Evolutionary conservation across 2,329 filamentous ascomycete genomes (phyloP).

Genomic region (Beauveria sp.): DNA sequence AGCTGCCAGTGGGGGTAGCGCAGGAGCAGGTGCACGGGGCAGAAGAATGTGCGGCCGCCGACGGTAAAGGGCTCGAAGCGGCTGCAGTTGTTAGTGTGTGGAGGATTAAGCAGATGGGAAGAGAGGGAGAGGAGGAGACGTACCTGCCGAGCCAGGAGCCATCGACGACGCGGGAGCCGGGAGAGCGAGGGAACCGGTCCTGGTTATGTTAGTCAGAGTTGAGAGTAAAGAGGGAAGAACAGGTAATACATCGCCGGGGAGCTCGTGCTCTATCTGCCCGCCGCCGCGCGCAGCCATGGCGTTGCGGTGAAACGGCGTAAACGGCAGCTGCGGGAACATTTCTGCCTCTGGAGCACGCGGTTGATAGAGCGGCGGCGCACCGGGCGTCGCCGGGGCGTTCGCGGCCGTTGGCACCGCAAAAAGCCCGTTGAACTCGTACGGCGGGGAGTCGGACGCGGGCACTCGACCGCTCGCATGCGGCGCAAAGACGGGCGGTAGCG

Average conservation of each 20-base stretch:
- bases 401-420: not conserved
- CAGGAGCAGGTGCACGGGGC: slow-evolving; percentile 10
- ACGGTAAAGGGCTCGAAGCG: slow-evolving; percentile 10
- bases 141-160: slow-evolving; percentile 7
- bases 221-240: not conserved
- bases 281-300: not conserved
- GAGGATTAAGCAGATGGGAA: no score
- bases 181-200: slow-evolving; percentile 5
- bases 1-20: slow-evolving; percentile 9
- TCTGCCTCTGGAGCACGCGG: not conserved
- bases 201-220: not conserved
- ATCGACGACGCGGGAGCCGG: slow-evolving; percentile 1
- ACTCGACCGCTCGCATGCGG: not conserved
- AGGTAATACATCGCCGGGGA: slow-evolving; percentile 2
- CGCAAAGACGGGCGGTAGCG: not conserved
- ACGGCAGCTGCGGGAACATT: not conserved
- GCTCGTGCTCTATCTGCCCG: not conserved
- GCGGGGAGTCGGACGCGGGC: not conserved
- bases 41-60: slow-evolving; percentile 8
- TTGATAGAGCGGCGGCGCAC: slow-evolving; percentile 1
- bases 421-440: not conserved
- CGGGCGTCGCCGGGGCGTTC: not conserved
- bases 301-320: slow-evolving; percentile 6
- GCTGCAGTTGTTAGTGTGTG: not conserved
- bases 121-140: not conserved